These are phyloP conservation scores for Curvularia hawaiiensis DNA, from an alignment of 2,329 filamentous ascomycete genomes.

Conservation along the genomic window DNA sequence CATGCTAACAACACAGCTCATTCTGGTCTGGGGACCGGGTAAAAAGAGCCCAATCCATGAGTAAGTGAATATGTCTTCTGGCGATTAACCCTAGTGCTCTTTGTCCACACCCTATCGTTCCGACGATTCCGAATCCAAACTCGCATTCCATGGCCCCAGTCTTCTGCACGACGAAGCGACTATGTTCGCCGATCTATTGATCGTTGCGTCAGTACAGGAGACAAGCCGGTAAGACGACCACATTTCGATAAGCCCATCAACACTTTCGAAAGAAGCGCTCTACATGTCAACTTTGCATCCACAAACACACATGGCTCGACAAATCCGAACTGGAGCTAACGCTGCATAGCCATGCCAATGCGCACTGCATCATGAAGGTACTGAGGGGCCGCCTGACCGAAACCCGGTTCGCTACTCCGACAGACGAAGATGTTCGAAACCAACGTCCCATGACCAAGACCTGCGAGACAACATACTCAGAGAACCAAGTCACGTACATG, in stretches of 20 bases:
- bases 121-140: background rate
- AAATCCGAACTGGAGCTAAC: slow-evolving; percentile 2
- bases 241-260: slow-evolving; percentile 7
- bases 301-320: background rate
- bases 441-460: slow-evolving; percentile 65
- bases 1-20: slow-evolving; percentile 60
- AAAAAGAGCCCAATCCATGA: slow-evolving; percentile 88
- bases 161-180: slow-evolving; percentile 39
- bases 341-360: slow-evolving; percentile 60
- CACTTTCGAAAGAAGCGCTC: background rate
- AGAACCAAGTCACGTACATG: slow-evolving; percentile 87
- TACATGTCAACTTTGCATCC: background rate
- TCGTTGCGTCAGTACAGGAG: slow-evolving; percentile 39
- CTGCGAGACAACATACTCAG: slow-evolving; percentile 68
- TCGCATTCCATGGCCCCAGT: slow-evolving; percentile 14
- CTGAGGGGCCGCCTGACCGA: slow-evolving; percentile 80
- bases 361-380: slow-evolving; percentile 92
- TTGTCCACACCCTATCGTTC: background rate
- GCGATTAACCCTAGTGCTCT: slow-evolving; percentile 23
- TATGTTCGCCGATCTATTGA: slow-evolving; percentile 33
- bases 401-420: slow-evolving; percentile 78
- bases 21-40: slow-evolving; percentile 87
- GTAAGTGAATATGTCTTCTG: slow-evolving; percentile 31
- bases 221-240: slow-evolving; percentile 31
- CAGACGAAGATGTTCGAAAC: slow-evolving; percentile 52